Base-by-base conservation (phyloP, 1,139 yeast genomes). In the Geotrichum reessii region DNA sequence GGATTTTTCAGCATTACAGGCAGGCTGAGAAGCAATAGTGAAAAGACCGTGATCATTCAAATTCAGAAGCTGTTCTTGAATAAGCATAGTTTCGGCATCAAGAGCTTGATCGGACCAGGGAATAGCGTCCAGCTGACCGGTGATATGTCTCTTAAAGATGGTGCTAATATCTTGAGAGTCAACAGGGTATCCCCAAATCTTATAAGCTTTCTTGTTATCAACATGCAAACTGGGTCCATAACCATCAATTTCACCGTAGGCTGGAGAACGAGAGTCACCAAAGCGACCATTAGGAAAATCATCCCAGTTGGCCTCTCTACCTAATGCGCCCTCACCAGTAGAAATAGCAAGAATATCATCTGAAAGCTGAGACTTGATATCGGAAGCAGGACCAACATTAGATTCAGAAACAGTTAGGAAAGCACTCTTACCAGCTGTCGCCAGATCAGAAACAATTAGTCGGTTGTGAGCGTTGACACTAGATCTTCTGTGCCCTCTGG, bases 231-330 rank as follows among this genome's bases (percentile, higher is more conserved):
- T 83, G 0, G 97, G 96, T 1, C 99, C 98, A 72, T 93, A 93
- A 40, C 98, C 99, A 70, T 92, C 97, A 68, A 92, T 88, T 73
- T 92, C 97, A 75, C 99, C 99, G 73, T 87, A 93, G 0, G 99
- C 78, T 5, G 99, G 99, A 40, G 98, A 91, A 66, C 95, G 80
- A 0, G 98, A 90, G 73, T 95, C 97, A 73, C 99, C 97, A 72
- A 91, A 93, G 74, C 99, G 82, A 68, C 99, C 99, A 70, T 93
- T 93, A 19, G 98, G 96, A 73, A 90, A 93, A 69, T 93, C 99
- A 76, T 93, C 99, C 99, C 99, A 93, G 2, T 95, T 89, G 9
- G 97, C 97, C 72, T 89, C 95, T 64, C 92, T 84, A 27, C 97
- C 96, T 50, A 89, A 71, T 1, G 87, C 82, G 50, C 96, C 96